phyloP scores from a whole-genome alignment of 768 basidiomycete genomes.

The Favolaschia claudopus region DNA sequence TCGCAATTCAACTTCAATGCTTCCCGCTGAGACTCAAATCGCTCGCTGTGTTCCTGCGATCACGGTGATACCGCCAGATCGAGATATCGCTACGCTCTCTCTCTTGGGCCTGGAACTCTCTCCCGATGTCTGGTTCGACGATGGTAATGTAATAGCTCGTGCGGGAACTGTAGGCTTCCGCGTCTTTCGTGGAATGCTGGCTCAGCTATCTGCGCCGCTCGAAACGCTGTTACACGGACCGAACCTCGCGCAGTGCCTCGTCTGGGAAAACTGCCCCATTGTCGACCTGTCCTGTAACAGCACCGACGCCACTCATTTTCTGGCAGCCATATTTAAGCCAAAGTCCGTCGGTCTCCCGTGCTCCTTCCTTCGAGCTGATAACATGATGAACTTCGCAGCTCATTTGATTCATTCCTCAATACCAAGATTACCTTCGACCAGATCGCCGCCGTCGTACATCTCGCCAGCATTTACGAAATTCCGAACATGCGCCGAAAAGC shows the following conservation, averaged over 20 bases:
- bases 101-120: neutral
- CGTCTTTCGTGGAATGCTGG: constrained; percentile 4
- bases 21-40: too few species aligned
- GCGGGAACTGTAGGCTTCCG: neutral
- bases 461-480: neutral
- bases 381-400: neutral
- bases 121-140: neutral
- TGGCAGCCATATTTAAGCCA: constrained; percentile 1
- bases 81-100: neutral
- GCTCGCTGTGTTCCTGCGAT: too few species aligned
- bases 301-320: neutral
- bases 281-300: neutral
- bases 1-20: too few species aligned
- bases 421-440: neutral
- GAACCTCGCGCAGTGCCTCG: neutral
- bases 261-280: neutral
- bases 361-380: neutral
- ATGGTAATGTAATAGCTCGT: neutral
- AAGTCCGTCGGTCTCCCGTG: neutral
- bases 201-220: neutral
- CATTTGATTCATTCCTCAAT: neutral
- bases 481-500: neutral
- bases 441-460: constrained; percentile 2
- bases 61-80: too few species aligned
- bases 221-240: neutral